Evolutionary conservation across 2,329 filamentous ascomycete genomes (phyloP).

Genomic region (Pezicula carpinea): DNA sequence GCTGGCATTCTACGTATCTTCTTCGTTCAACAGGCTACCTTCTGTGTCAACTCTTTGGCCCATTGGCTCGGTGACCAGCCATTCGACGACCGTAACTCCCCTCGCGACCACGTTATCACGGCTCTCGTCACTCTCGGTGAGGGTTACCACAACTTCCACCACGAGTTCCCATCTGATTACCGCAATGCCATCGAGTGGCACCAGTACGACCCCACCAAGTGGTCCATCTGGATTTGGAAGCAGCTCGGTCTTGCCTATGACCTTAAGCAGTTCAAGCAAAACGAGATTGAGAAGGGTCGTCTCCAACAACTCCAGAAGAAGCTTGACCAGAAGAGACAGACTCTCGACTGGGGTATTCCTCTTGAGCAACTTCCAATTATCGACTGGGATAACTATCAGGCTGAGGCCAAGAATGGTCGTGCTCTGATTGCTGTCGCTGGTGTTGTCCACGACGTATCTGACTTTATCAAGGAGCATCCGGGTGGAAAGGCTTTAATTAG

Average conservation of each 20-base stretch:
- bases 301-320: conserved; percentile 90
- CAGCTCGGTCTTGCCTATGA: conserved; percentile 78
- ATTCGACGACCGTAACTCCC: conserved; percentile 89
- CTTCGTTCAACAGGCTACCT: conserved; percentile 87
- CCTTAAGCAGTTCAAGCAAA: conserved; percentile 85
- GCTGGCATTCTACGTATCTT: conserved; percentile 81
- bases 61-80: conserved; percentile 92
- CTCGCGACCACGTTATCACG: conserved; percentile 82
- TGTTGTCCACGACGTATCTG: conserved; percentile 78
- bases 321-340: conserved; percentile 79
- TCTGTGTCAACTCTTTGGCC: conserved; percentile 87
- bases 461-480: conserved; percentile 87
- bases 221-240: conserved; percentile 83
- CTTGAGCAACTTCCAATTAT: conserved; percentile 82
- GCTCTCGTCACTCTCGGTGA: conserved; percentile 81
- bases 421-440: conserved; percentile 74
- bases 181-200: conserved; percentile 88
- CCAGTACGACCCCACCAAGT: conserved; percentile 91
- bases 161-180: conserved; percentile 92
- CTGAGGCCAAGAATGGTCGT: conserved; percentile 72
- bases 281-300: conserved; percentile 90
- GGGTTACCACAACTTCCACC: conserved; percentile 94
- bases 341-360: conserved; percentile 80
- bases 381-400: conserved; percentile 81
- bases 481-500: conserved; percentile 84